Conservation (phyloP, 208 protist genomes). For the Crithidia expoeki region DNA sequence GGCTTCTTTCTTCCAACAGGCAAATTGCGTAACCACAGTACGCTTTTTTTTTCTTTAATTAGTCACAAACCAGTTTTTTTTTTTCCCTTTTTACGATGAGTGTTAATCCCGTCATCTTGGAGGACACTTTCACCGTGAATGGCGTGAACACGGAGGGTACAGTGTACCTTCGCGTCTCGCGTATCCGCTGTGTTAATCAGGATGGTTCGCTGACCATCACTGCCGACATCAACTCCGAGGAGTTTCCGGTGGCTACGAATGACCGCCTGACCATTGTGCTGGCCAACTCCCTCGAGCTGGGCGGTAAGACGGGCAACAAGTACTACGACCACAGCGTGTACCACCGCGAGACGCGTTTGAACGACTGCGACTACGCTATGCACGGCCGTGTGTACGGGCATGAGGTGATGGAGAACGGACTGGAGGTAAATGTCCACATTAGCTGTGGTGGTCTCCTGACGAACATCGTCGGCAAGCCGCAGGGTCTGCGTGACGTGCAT, state of each 20-base stretch:
- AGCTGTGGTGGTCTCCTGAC: slow-evolving; percentile 98
- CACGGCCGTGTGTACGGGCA: slow-evolving; percentile 96
- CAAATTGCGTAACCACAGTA: too few relatives aligned
- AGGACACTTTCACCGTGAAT: slow-evolving; percentile 90
- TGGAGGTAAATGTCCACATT: slow-evolving; percentile 93
- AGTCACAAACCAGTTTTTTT: background rate
- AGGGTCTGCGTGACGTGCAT: slow-evolving; percentile 87
- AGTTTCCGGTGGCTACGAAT: slow-evolving; percentile 94
- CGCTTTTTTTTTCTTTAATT: slow-evolving; percentile 7
- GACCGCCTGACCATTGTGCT: slow-evolving; percentile 95
- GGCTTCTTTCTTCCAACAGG: too few relatives aligned
- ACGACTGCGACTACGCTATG: slow-evolving; percentile 98
- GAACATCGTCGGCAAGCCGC: slow-evolving; percentile 91
- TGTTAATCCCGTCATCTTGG: slow-evolving; percentile 81
- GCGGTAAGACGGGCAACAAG: slow-evolving; percentile 79
- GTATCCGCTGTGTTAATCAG: slow-evolving; percentile 84
- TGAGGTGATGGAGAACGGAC: slow-evolving; percentile 86
- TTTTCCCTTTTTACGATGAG: slow-evolving; percentile 40
- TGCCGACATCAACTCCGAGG: slow-evolving; percentile 96
- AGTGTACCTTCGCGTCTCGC: slow-evolving; percentile 87
- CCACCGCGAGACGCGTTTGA: slow-evolving; percentile 88
- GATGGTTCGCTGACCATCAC: slow-evolving; percentile 74
- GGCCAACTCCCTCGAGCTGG: slow-evolving; percentile 91
- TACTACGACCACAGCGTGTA: slow-evolving; percentile 92
- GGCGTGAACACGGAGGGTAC: slow-evolving; percentile 76